These are phyloP conservation scores for Blastobotrys capitulatus DNA, from an alignment of 1,139 yeast species.

Conservation along the genomic window DNA sequence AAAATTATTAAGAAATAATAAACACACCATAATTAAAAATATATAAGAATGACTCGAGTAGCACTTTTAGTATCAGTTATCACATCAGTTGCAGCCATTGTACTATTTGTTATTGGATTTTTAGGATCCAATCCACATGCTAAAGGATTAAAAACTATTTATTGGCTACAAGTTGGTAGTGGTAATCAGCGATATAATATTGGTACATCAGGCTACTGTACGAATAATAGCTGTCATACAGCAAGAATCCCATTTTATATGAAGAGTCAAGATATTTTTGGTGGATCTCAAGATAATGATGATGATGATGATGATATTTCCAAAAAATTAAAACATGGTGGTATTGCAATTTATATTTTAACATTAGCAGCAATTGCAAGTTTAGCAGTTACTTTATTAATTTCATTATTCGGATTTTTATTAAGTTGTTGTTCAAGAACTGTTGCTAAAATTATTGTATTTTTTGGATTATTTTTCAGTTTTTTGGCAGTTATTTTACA, in stretches of 20 bases:
- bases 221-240: neutral
- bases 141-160: neutral
- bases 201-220: slow-evolving; percentile 2
- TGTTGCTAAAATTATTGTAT: neutral
- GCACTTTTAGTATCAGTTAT: slow-evolving; percentile 1
- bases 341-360: slow-evolving; percentile 8
- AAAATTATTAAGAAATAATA: too few species aligned
- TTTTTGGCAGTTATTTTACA: neutral
- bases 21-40: neutral
- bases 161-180: slow-evolving; percentile 1
- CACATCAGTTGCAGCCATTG: slow-evolving; percentile 3
- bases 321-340: slow-evolving; percentile 3
- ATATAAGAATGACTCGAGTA: neutral
- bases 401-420: slow-evolving; percentile 1
- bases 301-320: neutral
- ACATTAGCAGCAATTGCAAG: slow-evolving; percentile 3
- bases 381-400: neutral
- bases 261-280: neutral
- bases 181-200: neutral
- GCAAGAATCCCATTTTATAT: slow-evolving; percentile 1
- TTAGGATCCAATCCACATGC: slow-evolving; percentile 11
- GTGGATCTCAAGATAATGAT: neutral
- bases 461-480: neutral
- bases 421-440: slow-evolving; percentile 8
- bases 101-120: slow-evolving; percentile 5